These are phyloP conservation scores for Silene noctiflora DNA, from an alignment of 179 eudicot species.

Conservation along the genomic window DNA sequence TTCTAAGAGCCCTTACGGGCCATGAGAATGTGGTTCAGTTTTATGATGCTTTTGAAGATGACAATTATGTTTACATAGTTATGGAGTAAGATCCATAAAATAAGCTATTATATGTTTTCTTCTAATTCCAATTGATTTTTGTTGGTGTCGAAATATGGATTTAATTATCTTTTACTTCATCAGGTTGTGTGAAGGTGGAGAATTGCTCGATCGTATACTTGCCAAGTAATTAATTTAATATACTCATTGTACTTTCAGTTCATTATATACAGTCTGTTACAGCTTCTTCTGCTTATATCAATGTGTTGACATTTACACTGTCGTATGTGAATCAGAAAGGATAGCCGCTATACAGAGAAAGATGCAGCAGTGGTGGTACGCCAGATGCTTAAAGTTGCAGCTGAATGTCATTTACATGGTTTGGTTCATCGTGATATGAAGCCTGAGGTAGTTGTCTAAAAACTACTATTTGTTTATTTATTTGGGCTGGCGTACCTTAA, in stretches of 20 bases:
- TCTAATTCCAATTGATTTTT: background rate
- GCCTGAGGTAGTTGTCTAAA: constrained; percentile 67
- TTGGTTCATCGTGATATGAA: constrained; percentile 99
- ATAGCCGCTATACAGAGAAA: constrained; percentile 87
- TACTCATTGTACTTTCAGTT: background rate
- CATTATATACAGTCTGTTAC: background rate
- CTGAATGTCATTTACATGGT: constrained; percentile 94
- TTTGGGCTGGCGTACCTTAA: background rate
- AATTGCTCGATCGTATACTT: constrained; percentile 87
- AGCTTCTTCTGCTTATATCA: background rate
- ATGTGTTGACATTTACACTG: constrained; percentile 5
- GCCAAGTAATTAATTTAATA: constrained; percentile 54
- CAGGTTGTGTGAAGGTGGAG: constrained; percentile 98
- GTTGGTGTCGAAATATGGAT: background rate
- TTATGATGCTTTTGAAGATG: constrained; percentile 86
- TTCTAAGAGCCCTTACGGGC: constrained; percentile 78
- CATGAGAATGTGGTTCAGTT: constrained; percentile 98
- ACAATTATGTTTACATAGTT: constrained; percentile 79
- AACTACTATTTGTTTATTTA: too few relatives aligned
- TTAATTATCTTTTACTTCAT: background rate
- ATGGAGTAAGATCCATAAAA: constrained; percentile 73
- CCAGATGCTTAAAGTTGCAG: constrained; percentile 98
- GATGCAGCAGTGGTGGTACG: constrained; percentile 92
- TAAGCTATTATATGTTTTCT: background rate
- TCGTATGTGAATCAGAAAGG: constrained; percentile 55